These are phyloP conservation scores for Nakaseomyces uthaithaninus DNA, from an alignment of 1,139 yeast species.

Conservation along the genomic window DNA sequence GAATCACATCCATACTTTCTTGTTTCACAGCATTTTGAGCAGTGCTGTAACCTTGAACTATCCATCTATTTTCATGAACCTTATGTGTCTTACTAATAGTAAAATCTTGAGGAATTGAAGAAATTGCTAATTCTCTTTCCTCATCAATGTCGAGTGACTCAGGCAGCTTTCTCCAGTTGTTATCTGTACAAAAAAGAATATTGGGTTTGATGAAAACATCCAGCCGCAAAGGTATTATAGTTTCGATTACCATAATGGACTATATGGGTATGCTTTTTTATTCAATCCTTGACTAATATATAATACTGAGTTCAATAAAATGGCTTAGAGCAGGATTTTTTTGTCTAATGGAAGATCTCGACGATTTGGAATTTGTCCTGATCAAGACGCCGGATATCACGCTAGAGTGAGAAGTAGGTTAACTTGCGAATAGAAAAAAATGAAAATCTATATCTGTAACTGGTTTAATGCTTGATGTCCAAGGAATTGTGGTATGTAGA, in stretches of 20 bases:
- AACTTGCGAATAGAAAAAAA: too few species aligned
- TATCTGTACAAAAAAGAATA: not conserved
- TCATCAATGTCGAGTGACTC: not conserved
- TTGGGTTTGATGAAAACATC: not conserved
- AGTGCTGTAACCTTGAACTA: not conserved
- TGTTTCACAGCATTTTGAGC: not conserved
- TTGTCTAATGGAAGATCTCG: too few species aligned
- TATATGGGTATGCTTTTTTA: too few species aligned
- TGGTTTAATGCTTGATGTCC: too few species aligned
- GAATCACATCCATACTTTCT: not conserved
- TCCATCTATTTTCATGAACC: not conserved
- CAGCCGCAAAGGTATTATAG: not conserved
- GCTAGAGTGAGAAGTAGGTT: too few species aligned
- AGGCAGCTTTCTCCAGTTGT: not conserved
- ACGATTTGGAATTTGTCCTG: too few species aligned
- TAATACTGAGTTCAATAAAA: too few species aligned
- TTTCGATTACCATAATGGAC: not conserved
- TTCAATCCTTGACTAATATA: too few species aligned
- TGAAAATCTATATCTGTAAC: too few species aligned
- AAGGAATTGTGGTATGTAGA: too few species aligned
- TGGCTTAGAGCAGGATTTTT: too few species aligned
- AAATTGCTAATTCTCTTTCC: not conserved
- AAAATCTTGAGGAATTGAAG: not conserved
- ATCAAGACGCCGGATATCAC: too few species aligned
- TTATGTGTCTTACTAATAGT: not conserved